A percentile compares a stretch with the other conserved stretches of the same genome.
These are phyloP conservation scores for Myxozyma sirexii DNA, from an alignment of 805 yeast species.

Conservation along the genomic window DNA sequence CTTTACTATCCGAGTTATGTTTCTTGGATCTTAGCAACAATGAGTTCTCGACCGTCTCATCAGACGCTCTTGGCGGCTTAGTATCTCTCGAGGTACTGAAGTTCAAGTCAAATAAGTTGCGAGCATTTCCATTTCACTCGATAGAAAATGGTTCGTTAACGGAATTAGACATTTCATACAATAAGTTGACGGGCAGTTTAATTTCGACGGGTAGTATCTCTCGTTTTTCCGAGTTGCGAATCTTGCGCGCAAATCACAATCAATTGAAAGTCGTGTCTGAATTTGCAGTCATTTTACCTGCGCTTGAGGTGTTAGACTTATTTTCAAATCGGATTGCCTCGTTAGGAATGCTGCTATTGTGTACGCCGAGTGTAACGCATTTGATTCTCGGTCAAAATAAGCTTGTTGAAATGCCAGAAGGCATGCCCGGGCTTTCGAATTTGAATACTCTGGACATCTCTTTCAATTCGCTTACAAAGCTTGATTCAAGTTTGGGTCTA, in stretches of 20 bases:
- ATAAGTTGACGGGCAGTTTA: slow-evolving; percentile 23
- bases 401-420: slow-evolving; percentile 22
- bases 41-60: slow-evolving; percentile 15
- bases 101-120: slow-evolving; percentile 18
- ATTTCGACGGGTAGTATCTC: slow-evolving; percentile 26
- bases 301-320: slow-evolving; percentile 23
- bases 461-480: slow-evolving; percentile 11
- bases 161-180: slow-evolving; percentile 27
- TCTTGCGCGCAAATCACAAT: slow-evolving; percentile 27
- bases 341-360: slow-evolving; percentile 29
- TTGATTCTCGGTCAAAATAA: slow-evolving; percentile 21
- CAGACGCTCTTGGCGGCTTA: slow-evolving; percentile 11
- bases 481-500: slow-evolving; percentile 22
- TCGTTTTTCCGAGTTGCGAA: slow-evolving; percentile 20
- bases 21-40: slow-evolving; percentile 19
- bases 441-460: slow-evolving; percentile 23
- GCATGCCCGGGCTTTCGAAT: slow-evolving; percentile 12
- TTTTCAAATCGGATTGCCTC: slow-evolving; percentile 20
- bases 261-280: slow-evolving; percentile 27
- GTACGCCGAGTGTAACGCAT: slow-evolving; percentile 25
- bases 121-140: slow-evolving; percentile 21
- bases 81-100: slow-evolving; percentile 7
- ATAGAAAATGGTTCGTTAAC: slow-evolving; percentile 9
- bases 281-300: slow-evolving; percentile 31
- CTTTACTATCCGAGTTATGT: slow-evolving; percentile 10